A percentile compares a stretch with the other conserved stretches of the same genome.
phyloP scores from a whole-genome alignment of 2,329 filamentous ascomycete genomes.

The Paramyrothecium roridum region DNA sequence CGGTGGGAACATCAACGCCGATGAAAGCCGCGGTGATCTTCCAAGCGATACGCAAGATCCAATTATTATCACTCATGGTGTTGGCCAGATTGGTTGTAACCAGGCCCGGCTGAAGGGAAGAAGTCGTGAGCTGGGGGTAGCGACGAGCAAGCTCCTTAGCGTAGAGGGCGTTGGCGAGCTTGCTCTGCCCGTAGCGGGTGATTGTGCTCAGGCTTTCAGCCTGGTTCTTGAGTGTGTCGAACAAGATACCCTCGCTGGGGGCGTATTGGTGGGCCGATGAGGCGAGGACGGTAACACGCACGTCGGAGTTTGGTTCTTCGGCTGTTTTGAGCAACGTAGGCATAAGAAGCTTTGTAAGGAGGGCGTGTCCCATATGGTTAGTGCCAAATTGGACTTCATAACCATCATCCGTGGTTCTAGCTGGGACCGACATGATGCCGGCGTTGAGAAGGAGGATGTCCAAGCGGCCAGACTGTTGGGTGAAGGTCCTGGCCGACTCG shows the following conservation, averaged over 20 bases:
- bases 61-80: too few relatives aligned
- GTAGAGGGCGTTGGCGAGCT: background rate
- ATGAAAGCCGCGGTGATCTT: background rate
- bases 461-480: background rate
- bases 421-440: background rate
- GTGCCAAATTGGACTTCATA: constrained; percentile 2
- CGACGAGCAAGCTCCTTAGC: background rate
- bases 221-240: background rate
- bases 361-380: background rate
- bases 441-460: constrained; percentile 3
- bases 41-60: background rate
- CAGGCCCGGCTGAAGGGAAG: background rate
- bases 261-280: background rate
- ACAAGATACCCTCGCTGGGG: background rate
- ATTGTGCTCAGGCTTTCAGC: background rate
- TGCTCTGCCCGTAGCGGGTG: background rate
- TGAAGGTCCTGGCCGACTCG: background rate
- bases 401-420: background rate
- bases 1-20: background rate
- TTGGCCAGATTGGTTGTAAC: background rate
- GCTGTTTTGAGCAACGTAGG: background rate
- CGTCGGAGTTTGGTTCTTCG: background rate
- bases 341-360: background rate
- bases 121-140: background rate
- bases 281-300: background rate